Percentiles rank a stretch among this genome's conserved stretches.
Conservation (phyloP, 768 basidiomycete genomes). For the Tricholoma terreum region DNA sequence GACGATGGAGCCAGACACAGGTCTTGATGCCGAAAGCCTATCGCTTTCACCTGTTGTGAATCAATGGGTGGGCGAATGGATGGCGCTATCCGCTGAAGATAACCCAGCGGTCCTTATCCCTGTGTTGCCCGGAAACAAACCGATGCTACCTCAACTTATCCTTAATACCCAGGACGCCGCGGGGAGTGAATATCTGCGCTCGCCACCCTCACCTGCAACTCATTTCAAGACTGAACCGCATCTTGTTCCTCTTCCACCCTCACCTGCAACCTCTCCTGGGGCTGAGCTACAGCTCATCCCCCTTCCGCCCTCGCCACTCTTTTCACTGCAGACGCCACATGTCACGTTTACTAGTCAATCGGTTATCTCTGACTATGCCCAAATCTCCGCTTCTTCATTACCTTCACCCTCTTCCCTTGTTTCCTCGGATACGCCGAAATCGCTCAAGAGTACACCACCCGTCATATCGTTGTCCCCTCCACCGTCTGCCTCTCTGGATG, state of each 20-base stretch:
- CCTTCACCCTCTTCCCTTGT: conserved; percentile 16
- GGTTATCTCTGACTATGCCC: neutral
- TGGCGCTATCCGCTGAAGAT: neutral
- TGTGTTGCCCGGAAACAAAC: neutral
- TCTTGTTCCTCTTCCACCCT: conserved; percentile 15
- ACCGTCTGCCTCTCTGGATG: neutral
- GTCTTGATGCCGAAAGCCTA: conserved; percentile 11
- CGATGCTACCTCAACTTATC: neutral
- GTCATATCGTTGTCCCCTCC: conserved; percentile 11
- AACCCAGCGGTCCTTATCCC: no score
- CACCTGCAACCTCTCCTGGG: conserved; percentile 4
- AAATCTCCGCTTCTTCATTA: conserved; percentile 7
- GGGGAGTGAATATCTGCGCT: neutral
- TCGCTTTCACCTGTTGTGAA: conserved; percentile 5
- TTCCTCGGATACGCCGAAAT: neutral
- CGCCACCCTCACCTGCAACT: conserved; percentile 3
- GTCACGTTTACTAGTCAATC: neutral
- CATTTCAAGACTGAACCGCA: conserved; percentile 10
- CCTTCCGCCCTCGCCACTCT: conserved; percentile 13
- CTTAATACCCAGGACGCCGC: neutral
- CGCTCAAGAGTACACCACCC: neutral
- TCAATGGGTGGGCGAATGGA: neutral
- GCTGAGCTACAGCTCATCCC: conserved; percentile 13
- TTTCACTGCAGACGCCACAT: neutral
- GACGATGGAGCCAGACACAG: neutral